Evolutionary conservation across 78 protist genomes (phyloP).

Genomic region (Planoprotostelium fungivorum): DNA sequence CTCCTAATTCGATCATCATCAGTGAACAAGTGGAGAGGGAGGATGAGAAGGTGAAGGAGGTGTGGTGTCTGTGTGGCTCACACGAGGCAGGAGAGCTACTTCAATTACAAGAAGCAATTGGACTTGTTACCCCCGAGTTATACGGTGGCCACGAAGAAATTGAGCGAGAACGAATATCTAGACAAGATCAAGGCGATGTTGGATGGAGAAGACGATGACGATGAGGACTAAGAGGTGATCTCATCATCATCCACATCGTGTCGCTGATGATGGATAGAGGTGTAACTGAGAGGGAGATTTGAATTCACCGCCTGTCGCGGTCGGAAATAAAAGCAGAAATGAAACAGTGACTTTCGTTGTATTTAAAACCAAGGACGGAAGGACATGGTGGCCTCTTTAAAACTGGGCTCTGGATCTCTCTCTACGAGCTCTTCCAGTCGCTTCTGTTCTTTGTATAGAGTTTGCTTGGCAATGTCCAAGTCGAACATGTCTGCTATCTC

Average conservation of each 20-base stretch:
- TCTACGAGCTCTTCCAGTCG: neutral
- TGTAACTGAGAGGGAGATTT: too few species aligned
- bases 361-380: neutral
- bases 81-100: neutral
- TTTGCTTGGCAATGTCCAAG: neutral
- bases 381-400: neutral
- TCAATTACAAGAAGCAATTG: neutral
- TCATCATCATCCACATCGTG: too few species aligned
- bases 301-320: neutral
- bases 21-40: too few species aligned
- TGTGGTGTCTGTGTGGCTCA: too few species aligned
- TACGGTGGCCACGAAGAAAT: neutral
- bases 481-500: neutral
- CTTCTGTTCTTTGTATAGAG: neutral
- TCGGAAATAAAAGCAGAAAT: neutral
- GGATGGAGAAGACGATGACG: neutral
- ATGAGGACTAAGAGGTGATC: neutral
- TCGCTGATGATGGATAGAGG: too few species aligned
- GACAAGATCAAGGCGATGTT: neutral
- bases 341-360: too few species aligned
- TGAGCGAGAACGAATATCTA: neutral
- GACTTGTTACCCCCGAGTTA: neutral
- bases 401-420: neutral
- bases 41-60: too few species aligned
- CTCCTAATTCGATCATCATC: too few species aligned